Evolutionary conservation across 1,284 basidiomycete species (phyloP).

Genomic region (Leccinum fallax): DNA sequence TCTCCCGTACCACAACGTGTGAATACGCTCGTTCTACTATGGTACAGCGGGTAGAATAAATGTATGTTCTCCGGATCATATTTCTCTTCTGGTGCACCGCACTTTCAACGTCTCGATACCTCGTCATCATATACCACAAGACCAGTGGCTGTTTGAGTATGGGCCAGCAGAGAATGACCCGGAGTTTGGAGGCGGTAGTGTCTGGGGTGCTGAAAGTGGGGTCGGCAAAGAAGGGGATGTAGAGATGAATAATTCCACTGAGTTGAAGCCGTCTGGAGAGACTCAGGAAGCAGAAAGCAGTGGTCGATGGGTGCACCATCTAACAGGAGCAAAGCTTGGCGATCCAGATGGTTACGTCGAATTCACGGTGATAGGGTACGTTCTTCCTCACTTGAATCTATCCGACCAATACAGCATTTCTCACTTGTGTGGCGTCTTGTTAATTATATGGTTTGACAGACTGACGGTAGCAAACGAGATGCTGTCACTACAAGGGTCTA

Average conservation of each 20-base stretch:
- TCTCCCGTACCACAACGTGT: not conserved
- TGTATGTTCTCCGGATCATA: slow-evolving; percentile 91
- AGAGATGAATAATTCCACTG: slow-evolving; percentile 32
- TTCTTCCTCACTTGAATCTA: slow-evolving; percentile 1
- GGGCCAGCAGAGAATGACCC: slow-evolving; percentile 77
- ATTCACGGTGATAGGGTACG: slow-evolving; percentile 90
- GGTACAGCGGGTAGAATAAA: slow-evolving; percentile 81
- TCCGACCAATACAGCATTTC: not conserved
- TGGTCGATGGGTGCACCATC: slow-evolving; percentile 83
- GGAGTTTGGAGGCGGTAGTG: slow-evolving; percentile 53
- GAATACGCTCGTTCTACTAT: not conserved
- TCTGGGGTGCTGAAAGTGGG: slow-evolving; percentile 19
- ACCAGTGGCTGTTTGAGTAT: slow-evolving; percentile 87
- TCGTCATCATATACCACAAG: slow-evolving; percentile 84
- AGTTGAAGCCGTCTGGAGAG: slow-evolving; percentile 29
- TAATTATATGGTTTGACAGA: slow-evolving; percentile 45
- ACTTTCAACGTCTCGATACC: slow-evolving; percentile 99
- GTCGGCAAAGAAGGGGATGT: slow-evolving; percentile 26
- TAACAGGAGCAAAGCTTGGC: slow-evolving; percentile 74
- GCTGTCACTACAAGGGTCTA: slow-evolving; percentile 90
- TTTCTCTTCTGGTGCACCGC: slow-evolving; percentile 89
- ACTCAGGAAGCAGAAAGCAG: slow-evolving; percentile 43
- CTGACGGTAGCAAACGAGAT: slow-evolving; percentile 94
- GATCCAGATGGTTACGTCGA: slow-evolving; percentile 69
- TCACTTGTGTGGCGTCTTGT: not conserved